Percentiles rank a stretch among this genome's conserved stretches.
phyloP scores from a whole-genome alignment of 2,329 filamentous ascomycete genomes.

The Ascocoryne sarcoides region DNA sequence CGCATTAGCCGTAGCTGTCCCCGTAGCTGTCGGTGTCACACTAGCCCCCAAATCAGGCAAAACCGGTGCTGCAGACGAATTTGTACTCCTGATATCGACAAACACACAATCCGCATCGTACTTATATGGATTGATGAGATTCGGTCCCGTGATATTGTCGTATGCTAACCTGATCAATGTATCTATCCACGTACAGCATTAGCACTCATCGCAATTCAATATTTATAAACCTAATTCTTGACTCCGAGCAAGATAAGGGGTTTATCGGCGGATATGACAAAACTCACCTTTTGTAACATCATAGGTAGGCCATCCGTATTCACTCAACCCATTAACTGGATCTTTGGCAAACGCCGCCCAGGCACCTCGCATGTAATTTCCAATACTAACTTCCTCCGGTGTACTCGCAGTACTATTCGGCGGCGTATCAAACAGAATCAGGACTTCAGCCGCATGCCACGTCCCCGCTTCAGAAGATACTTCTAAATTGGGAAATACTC shows the following conservation, averaged over 20 bases:
- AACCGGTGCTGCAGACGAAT: constrained; percentile 1
- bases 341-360: constrained; percentile 31
- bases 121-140: constrained; percentile 10
- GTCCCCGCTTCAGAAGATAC: constrained; percentile 24
- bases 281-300: constrained; percentile 9
- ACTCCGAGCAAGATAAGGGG: no score
- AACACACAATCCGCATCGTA: constrained; percentile 16
- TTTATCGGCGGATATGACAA: no score
- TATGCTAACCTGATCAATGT: constrained; percentile 20
- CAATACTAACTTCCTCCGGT: constrained; percentile 20
- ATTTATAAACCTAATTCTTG: no score
- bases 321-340: constrained; percentile 23
- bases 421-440: constrained; percentile 23
- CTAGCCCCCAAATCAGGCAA: constrained; percentile 10
- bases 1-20: neutral
- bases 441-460: constrained; percentile 27
- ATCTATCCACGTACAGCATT: no score
- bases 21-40: constrained; percentile 6
- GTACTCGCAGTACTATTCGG: constrained; percentile 13
- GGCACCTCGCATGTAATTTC: constrained; percentile 25
- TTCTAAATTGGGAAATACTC: constrained; percentile 25
- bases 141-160: constrained; percentile 16
- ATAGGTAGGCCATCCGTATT: constrained; percentile 21
- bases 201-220: no score
- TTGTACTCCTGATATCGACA: constrained; percentile 14